Percentiles rank a stretch among this genome's conserved stretches.
Conservation (phyloP, 1,284 basidiomycete genomes). For the Tremellales sp. region DNA sequence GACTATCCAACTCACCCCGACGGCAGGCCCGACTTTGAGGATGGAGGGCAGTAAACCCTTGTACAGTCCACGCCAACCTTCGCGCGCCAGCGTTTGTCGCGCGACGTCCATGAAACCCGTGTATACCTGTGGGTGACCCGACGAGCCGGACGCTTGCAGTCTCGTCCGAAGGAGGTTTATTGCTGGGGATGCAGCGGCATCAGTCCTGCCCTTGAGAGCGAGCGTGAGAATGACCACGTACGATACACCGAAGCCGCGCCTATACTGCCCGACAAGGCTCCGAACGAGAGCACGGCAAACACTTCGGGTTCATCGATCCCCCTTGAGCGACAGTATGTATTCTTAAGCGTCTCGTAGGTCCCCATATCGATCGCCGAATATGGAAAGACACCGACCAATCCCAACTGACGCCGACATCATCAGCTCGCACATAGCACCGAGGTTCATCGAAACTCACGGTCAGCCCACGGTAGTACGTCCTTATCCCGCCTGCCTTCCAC, state of each 20-base stretch:
- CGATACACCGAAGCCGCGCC: constrained; percentile 89
- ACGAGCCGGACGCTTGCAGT: constrained; percentile 90
- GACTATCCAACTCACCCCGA: constrained; percentile 91
- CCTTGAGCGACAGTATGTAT: constrained; percentile 74
- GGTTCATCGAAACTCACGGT: constrained; percentile 59
- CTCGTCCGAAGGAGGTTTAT: constrained; percentile 91
- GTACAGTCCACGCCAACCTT: constrained; percentile 94
- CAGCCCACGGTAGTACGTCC: constrained; percentile 87
- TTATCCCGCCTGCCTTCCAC: constrained; percentile 71
- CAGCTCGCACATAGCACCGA: not conserved
- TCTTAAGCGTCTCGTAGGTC: constrained; percentile 85
- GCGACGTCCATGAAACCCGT: constrained; percentile 83
- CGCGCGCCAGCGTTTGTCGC: constrained; percentile 71
- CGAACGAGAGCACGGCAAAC: constrained; percentile 76
- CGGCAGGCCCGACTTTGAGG: constrained; percentile 91
- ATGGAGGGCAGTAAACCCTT: constrained; percentile 85
- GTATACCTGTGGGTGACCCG: constrained; percentile 85
- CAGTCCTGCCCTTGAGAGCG: not conserved
- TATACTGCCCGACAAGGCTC: constrained; percentile 82
- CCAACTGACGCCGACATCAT: constrained; percentile 59
- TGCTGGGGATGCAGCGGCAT: constrained; percentile 42
- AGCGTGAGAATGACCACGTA: constrained; percentile 18
- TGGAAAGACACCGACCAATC: constrained; percentile 84
- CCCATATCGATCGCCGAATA: constrained; percentile 90
- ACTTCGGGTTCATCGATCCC: constrained; percentile 78